These are phyloP conservation scores for Sporothrix schenckii DNA, from an alignment of 2,329 filamentous ascomycete genomes.

Conservation along the genomic window DNA sequence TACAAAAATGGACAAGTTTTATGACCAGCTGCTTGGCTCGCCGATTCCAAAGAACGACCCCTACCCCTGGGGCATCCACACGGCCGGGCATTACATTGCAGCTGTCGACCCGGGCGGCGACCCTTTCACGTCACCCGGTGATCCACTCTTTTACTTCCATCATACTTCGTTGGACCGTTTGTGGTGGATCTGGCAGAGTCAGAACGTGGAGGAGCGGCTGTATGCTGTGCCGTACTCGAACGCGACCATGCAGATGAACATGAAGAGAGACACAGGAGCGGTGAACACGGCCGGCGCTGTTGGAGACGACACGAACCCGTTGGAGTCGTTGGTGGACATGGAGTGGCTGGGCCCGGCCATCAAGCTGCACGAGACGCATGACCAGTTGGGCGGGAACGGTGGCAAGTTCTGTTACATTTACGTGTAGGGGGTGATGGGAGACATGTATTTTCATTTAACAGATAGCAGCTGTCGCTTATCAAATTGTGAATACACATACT, in stretches of 20 bases:
- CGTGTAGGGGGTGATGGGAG: slow-evolving; percentile 32
- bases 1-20: slow-evolving; percentile 34
- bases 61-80: slow-evolving; percentile 40
- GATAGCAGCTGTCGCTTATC: too few relatives aligned
- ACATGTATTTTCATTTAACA: neutral
- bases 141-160: slow-evolving; percentile 49
- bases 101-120: slow-evolving; percentile 46
- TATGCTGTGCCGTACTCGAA: slow-evolving; percentile 37
- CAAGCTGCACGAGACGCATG: slow-evolving; percentile 38
- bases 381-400: slow-evolving; percentile 39
- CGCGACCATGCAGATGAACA: slow-evolving; percentile 37
- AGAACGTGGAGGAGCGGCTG: slow-evolving; percentile 44
- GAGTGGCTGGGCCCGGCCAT: slow-evolving; percentile 38
- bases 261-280: slow-evolving; percentile 5
- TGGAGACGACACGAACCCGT: slow-evolving; percentile 21
- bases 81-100: slow-evolving; percentile 44
- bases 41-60: slow-evolving; percentile 34
- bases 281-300: too few relatives aligned
- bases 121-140: slow-evolving; percentile 44
- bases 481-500: too few relatives aligned
- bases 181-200: slow-evolving; percentile 51
- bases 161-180: slow-evolving; percentile 46
- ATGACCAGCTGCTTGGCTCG: slow-evolving; percentile 35
- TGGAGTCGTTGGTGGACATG: slow-evolving; percentile 37
- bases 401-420: slow-evolving; percentile 42